Conservation (phyloP, 2,329 filamentous ascomycete species). For the Beauveria scarabaeidicola region DNA sequence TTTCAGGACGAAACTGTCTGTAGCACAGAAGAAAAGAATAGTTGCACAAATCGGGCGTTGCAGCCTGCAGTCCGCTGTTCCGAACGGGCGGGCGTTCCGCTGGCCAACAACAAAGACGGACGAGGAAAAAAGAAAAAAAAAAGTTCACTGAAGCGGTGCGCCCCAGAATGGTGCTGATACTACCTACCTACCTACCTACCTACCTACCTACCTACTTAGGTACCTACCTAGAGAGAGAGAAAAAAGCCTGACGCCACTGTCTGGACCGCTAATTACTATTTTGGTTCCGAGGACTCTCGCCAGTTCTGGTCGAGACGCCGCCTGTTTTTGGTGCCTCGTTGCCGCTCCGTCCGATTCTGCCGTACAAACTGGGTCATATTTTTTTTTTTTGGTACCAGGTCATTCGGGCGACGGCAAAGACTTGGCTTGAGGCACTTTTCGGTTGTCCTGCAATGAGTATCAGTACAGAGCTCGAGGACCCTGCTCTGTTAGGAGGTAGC, state of each 20-base stretch:
- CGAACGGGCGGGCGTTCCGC: constrained; percentile 1
- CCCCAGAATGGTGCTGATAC: neutral
- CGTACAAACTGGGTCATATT: neutral
- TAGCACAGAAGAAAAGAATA: neutral
- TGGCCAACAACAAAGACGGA: too few species aligned
- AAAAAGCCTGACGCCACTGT: constrained; percentile 9
- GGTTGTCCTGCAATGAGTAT: neutral
- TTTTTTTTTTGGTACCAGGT: neutral
- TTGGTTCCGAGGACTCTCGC: constrained; percentile 2
- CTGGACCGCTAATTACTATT: constrained; percentile 7
- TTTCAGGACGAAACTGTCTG: neutral
- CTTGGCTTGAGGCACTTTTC: constrained; percentile 6
- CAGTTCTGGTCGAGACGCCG: constrained; percentile 3
- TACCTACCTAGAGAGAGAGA: neutral
- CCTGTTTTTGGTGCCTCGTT: neutral
- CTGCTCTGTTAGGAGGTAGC: neutral
- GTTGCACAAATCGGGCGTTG: neutral
- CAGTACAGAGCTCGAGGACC: neutral
- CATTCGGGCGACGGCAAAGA: neutral
- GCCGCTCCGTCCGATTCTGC: constrained; percentile 3
- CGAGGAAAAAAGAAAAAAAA: too few species aligned
- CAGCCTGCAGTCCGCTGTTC: neutral
- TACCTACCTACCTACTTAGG: too few species aligned
- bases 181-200: too few species aligned
- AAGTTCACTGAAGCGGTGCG: neutral